These are phyloP conservation scores for Erysimum cheiranthoides DNA, from an alignment of 345 rosid species.

Conservation along the genomic window DNA sequence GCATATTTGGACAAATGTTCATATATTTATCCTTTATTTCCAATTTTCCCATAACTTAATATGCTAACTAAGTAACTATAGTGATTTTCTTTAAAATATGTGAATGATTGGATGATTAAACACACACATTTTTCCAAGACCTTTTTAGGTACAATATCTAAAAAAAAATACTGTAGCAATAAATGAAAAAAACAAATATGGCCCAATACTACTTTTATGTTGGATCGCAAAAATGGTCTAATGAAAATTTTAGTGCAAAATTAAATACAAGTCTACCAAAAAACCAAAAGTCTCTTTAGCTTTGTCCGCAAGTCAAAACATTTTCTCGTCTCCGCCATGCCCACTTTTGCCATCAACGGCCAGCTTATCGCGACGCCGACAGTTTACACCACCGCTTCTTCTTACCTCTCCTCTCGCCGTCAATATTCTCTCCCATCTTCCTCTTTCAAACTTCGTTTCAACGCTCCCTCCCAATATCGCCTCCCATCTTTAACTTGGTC, in stretches of 20 bases:
- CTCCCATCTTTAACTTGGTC: constrained; percentile 38
- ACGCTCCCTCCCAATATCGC: constrained; percentile 30
- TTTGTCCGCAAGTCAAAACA: constrained; percentile 22
- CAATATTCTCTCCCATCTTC: constrained; percentile 5
- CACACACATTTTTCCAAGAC: too few species aligned
- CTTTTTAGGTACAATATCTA: too few species aligned
- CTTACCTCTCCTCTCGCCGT: neutral
- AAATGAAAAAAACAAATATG: neutral
- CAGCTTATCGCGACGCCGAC: constrained; percentile 37
- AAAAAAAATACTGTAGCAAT: too few species aligned
- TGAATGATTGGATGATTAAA: too few species aligned
- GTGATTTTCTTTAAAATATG: too few species aligned
- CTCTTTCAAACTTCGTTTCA: constrained; percentile 13
- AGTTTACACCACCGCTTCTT: neutral
- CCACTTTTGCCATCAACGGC: constrained; percentile 43
- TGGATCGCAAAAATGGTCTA: neutral
- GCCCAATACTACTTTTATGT: neutral
- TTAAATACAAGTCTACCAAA: neutral
- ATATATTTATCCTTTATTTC: too few species aligned
- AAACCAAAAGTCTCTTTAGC: neutral
- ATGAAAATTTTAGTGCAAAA: neutral
- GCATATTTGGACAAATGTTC: too few species aligned
- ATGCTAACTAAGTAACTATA: too few species aligned
- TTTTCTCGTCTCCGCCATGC: constrained; percentile 29
- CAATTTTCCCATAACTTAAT: too few species aligned